Evolutionary conservation across 768 basidiomycete genomes (phyloP).

Genomic region (Tulasnella calospora): DNA sequence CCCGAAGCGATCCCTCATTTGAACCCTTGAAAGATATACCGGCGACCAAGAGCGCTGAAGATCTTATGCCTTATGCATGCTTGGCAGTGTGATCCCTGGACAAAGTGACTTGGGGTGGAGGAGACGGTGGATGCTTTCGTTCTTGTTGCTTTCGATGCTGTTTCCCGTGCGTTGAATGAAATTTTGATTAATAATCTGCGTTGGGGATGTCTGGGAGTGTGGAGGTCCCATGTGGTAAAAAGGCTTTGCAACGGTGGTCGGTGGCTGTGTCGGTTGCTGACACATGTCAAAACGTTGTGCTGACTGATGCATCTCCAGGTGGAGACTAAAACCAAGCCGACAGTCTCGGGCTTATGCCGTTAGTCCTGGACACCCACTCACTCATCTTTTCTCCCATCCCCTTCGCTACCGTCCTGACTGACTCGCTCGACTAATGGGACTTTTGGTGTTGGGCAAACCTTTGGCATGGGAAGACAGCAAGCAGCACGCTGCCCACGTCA

Average conservation of each 20-base stretch:
- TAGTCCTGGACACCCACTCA: background rate
- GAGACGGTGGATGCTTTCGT: background rate
- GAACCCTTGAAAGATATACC: background rate
- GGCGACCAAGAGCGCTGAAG: background rate
- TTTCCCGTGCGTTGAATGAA: background rate
- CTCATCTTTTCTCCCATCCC: background rate
- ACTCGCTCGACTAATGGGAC: constrained; percentile 59
- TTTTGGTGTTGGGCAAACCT: constrained; percentile 88
- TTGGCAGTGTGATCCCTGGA: background rate
- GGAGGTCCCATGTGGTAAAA: background rate
- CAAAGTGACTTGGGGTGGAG: background rate
- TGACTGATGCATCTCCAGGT: background rate
- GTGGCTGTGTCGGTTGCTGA: background rate
- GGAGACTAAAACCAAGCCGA: background rate
- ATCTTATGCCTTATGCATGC: background rate
- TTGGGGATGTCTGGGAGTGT: background rate
- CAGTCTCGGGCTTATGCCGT: background rate
- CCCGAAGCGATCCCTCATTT: background rate
- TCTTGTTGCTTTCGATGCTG: background rate
- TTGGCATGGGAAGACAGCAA: constrained; percentile 87
- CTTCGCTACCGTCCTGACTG: background rate
- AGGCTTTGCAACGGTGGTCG: too few species aligned
- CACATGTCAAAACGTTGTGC: background rate
- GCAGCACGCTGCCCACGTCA: constrained; percentile 81
- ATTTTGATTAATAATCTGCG: background rate